Evolutionary conservation across 768 basidiomycete genomes (phyloP).

Genomic region (Albatrellus ellisii): DNA sequence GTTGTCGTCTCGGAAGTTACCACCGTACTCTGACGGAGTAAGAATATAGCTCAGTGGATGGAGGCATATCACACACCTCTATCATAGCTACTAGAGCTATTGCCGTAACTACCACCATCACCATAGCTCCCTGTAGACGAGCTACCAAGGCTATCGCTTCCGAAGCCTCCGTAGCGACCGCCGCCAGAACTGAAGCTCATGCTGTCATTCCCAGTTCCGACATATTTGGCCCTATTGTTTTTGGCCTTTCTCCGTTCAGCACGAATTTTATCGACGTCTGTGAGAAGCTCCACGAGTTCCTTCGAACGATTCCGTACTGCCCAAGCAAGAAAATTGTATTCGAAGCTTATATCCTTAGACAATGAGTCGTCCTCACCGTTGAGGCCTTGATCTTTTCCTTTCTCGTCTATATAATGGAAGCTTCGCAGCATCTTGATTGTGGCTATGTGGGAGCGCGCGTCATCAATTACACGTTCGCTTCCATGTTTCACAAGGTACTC

Average conservation of each 20-base stretch:
- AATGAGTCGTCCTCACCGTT: constrained; percentile 59
- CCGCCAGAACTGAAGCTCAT: constrained; percentile 46
- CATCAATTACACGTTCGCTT: constrained; percentile 94
- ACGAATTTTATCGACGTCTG: constrained; percentile 86
- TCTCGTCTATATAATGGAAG: constrained; percentile 98
- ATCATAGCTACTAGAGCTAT: constrained; percentile 26
- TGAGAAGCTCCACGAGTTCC: constrained; percentile 84
- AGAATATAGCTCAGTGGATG: not conserved
- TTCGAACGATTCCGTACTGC: constrained; percentile 91
- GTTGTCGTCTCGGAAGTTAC: constrained; percentile 44
- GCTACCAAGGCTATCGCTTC: constrained; percentile 33
- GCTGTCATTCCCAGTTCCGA: constrained; percentile 75
- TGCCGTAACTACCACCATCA: constrained; percentile 26
- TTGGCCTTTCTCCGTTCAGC: constrained; percentile 88
- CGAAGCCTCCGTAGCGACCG: constrained; percentile 59
- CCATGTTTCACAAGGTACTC: constrained; percentile 97
- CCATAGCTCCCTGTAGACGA: constrained; percentile 12
- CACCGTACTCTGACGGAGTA: not conserved
- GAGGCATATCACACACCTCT: constrained; percentile 15
- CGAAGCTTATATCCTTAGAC: not conserved
- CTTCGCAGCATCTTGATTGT: constrained; percentile 96
- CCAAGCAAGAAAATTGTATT: not conserved
- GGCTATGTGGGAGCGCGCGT: constrained; percentile 86
- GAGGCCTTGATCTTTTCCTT: constrained; percentile 95
- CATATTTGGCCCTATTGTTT: constrained; percentile 79